Conservation (phyloP, 208 protist genomes). For the Phytomonas sp. region DNA sequence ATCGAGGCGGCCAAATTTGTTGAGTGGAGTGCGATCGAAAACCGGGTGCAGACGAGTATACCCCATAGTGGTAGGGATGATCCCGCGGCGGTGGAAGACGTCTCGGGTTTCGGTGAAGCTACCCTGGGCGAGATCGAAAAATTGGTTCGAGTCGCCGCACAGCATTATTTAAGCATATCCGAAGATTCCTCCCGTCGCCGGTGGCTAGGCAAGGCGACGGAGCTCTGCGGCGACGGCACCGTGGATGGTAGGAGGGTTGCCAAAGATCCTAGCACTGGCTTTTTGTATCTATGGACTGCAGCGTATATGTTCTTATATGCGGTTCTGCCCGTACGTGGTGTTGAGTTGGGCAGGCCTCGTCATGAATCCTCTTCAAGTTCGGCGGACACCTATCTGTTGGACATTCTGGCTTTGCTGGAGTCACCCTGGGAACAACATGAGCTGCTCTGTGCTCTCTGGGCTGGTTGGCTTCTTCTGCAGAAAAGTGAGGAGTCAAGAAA, state of each 20-base stretch:
- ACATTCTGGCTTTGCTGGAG: conserved; percentile 25
- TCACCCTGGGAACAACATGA: conserved; percentile 19
- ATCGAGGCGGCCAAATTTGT: conserved; percentile 76
- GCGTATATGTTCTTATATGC: conserved; percentile 55
- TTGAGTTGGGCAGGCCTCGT: neutral
- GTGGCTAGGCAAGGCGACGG: conserved; percentile 11
- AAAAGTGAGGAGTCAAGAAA: neutral
- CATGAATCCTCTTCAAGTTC: neutral
- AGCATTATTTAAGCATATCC: conserved; percentile 24
- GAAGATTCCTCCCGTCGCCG: conserved; percentile 18
- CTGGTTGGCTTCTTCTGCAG: conserved; percentile 28
- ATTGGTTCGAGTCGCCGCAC: conserved; percentile 22
- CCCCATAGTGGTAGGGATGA: neutral
- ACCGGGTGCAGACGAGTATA: conserved; percentile 16
- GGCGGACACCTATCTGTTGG: conserved; percentile 32
- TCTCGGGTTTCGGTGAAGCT: neutral
- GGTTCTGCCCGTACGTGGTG: conserved; percentile 9
- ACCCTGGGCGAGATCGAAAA: conserved; percentile 16
- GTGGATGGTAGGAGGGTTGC: neutral
- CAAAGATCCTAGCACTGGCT: conserved; percentile 1
- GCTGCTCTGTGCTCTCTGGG: conserved; percentile 48
- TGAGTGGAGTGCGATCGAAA: conserved; percentile 37
- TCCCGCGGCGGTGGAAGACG: neutral
- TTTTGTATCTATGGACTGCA: conserved; percentile 45
- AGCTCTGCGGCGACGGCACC: conserved; percentile 1